Conservation (phyloP, 345 rosid genomes). For the Gossypium mustelinum region DNA sequence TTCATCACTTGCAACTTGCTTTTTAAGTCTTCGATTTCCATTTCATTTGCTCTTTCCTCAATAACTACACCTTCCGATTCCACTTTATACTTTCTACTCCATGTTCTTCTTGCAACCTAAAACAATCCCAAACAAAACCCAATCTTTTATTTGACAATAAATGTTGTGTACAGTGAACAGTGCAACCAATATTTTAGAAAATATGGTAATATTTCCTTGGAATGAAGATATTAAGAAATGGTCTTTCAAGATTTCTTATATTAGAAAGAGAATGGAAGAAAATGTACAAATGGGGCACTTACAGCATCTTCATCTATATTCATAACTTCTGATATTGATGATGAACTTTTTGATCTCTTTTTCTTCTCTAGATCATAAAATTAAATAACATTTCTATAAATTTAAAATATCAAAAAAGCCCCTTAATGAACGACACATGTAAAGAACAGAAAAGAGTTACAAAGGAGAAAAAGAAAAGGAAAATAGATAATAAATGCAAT, state of each 20-base stretch:
- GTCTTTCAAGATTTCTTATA: not conserved
- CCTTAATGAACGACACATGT: too few species aligned
- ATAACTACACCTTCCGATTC: not conserved
- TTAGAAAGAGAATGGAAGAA: not conserved
- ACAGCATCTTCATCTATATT: constrained; percentile 30
- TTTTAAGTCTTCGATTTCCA: constrained; percentile 82
- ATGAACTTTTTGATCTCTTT: constrained; percentile 18
- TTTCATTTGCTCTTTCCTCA: constrained; percentile 26
- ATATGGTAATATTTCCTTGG: not conserved
- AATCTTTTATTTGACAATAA: not conserved
- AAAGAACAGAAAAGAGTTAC: too few species aligned
- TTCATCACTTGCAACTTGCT: constrained; percentile 79
- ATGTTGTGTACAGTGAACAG: not conserved
- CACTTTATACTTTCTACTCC: constrained; percentile 22
- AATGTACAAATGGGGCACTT: constrained; percentile 14
- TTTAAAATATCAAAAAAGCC: too few species aligned
- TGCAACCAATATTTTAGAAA: not conserved
- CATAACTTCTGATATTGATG: constrained; percentile 24
- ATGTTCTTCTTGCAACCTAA: constrained; percentile 32
- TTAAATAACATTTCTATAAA: not conserved
- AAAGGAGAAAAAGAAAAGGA: too few species aligned
- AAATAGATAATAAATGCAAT: too few species aligned
- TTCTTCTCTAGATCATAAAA: constrained; percentile 28
- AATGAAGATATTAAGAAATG: not conserved
- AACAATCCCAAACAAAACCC: not conserved